Evolutionary conservation across 306 rosid species (phyloP).

Genomic region (Acmispon strigosus): DNA sequence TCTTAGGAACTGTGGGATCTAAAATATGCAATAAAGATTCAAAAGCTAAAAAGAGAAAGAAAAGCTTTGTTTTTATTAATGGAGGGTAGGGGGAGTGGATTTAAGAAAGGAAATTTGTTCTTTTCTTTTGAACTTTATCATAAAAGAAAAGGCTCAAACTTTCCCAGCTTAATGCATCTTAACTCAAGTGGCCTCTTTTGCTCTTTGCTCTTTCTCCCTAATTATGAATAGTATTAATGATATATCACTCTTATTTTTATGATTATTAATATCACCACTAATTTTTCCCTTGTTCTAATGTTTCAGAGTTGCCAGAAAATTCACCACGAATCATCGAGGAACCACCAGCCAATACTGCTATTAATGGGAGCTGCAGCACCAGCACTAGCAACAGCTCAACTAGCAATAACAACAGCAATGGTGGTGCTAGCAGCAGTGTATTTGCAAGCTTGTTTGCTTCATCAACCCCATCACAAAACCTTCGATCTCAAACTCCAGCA

Average conservation of each 20-base stretch:
- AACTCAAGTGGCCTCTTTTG: slow-evolving; percentile 17
- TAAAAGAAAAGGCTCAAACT: slow-evolving; percentile 26
- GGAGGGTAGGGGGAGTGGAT: slow-evolving; percentile 17
- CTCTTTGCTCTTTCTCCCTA: background rate
- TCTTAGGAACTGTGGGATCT: slow-evolving; percentile 21
- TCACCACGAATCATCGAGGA: slow-evolving; percentile 37
- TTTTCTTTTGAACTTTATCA: slow-evolving; percentile 32
- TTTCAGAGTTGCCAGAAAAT: slow-evolving; percentile 40
- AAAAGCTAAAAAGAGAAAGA: slow-evolving; percentile 34
- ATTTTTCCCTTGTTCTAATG: background rate
- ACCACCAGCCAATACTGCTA: slow-evolving; percentile 16
- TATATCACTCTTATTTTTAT: background rate
- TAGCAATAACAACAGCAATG: slow-evolving; percentile 35
- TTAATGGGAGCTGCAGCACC: slow-evolving; percentile 43
- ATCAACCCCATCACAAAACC: slow-evolving; percentile 45
- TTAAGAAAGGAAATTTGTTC: slow-evolving; percentile 28
- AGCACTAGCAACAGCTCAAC: slow-evolving; percentile 42
- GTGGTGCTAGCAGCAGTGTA: slow-evolving; percentile 39
- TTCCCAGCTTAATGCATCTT: slow-evolving; percentile 7
- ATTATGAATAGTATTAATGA: background rate
- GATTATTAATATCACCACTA: background rate
- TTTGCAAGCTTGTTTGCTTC: slow-evolving; percentile 74
- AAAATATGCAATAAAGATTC: slow-evolving; percentile 32
- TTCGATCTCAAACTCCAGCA: slow-evolving; percentile 43
- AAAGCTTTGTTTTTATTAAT: background rate